These are phyloP conservation scores for Boletus subcaerulescens DNA, from an alignment of 768 basidiomycete genomes.

Conservation along the genomic window DNA sequence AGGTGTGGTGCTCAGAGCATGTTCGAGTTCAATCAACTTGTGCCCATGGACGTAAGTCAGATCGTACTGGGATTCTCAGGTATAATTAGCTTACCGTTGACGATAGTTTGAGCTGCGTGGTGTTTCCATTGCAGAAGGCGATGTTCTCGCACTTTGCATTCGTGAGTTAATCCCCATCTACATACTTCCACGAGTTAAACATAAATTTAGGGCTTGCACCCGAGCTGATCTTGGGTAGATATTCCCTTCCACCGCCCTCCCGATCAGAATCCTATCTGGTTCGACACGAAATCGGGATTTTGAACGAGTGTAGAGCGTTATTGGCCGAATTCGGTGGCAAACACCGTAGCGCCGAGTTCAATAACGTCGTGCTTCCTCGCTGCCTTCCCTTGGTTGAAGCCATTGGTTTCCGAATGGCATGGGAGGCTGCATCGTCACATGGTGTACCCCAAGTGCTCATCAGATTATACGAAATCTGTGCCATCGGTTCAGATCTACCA, in stretches of 20 bases:
- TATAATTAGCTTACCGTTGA: not conserved
- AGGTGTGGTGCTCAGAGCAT: not conserved
- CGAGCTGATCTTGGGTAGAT: not conserved
- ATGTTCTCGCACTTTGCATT: not conserved
- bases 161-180: not conserved
- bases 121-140: constrained; percentile 1
- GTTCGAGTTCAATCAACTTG: not conserved
- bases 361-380: not conserved
- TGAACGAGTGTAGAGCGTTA: not conserved
- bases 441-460: not conserved
- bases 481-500: not conserved
- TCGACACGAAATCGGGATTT: not conserved
- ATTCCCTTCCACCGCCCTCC: not conserved
- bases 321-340: not conserved
- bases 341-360: not conserved
- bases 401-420: not conserved
- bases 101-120: not conserved
- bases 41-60: not conserved
- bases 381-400: not conserved
- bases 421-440: not conserved
- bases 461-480: not conserved
- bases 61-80: not conserved
- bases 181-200: not conserved
- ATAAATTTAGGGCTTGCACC: not conserved
- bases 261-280: not conserved